Percentiles rank a stretch among this genome's conserved stretches.
Conservation (phyloP, 2,329 filamentous ascomycete species). For the Mycosphaerella sp. region DNA sequence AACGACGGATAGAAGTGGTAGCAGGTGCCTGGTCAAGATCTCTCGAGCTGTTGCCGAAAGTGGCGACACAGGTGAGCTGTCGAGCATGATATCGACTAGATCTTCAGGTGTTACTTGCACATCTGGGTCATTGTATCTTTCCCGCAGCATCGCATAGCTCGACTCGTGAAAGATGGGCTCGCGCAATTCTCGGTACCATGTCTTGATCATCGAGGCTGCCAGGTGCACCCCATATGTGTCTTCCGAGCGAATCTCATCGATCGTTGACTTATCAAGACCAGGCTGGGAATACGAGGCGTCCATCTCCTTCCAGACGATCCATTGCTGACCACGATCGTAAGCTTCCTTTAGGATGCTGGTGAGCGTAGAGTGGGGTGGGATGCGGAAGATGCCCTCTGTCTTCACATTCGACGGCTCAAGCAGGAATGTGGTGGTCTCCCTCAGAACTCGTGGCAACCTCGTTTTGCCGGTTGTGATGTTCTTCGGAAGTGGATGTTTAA, state of each 20-base stretch:
- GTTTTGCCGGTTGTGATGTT: constrained; percentile 39
- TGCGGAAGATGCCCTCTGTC: constrained; percentile 49
- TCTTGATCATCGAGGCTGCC: constrained; percentile 49
- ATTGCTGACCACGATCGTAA: constrained; percentile 50
- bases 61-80: constrained; percentile 42
- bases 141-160: constrained; percentile 44
- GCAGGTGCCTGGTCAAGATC: constrained; percentile 46
- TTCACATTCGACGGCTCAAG: constrained; percentile 43
- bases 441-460: constrained; percentile 47
- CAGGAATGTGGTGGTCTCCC: constrained; percentile 49
- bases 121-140: constrained; percentile 38
- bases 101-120: constrained; percentile 37
- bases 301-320: constrained; percentile 48
- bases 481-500: constrained; percentile 44
- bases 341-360: constrained; percentile 48
- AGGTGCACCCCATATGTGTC: constrained; percentile 50
- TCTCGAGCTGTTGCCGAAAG: constrained; percentile 42
- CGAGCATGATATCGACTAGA: constrained; percentile 42
- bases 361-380: constrained; percentile 46
- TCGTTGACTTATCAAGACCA: constrained; percentile 32
- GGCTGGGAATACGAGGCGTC: constrained; percentile 32
- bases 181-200: constrained; percentile 50
- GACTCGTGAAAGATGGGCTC: constrained; percentile 47
- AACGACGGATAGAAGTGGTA: constrained; percentile 47
- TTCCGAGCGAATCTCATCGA: constrained; percentile 42